Conservation (phyloP, 2,329 filamentous ascomycete species). For the Cladosporium halotolerans region DNA sequence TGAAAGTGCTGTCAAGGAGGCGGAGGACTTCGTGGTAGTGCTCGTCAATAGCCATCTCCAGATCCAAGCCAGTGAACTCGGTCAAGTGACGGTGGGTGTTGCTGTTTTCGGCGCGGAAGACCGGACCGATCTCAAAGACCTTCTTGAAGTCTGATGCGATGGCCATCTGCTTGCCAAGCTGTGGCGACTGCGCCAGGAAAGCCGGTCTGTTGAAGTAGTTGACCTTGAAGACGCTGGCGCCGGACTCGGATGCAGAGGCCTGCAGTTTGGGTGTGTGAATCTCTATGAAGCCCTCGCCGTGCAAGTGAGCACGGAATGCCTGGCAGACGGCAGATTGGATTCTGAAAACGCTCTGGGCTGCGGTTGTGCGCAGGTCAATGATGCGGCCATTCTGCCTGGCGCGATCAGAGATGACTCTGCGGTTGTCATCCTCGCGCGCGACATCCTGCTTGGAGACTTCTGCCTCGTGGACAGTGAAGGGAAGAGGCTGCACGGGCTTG, state of each 20-base stretch:
- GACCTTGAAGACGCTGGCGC: constrained; percentile 83
- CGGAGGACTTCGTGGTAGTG: constrained; percentile 84
- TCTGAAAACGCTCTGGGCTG: constrained; percentile 81
- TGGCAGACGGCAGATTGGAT: constrained; percentile 75
- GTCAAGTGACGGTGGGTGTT: constrained; percentile 93
- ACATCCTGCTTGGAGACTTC: constrained; percentile 55
- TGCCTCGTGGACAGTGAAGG: constrained; percentile 65
- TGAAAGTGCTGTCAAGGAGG: constrained; percentile 73
- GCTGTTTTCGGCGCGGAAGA: constrained; percentile 91
- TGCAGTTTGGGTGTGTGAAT: constrained; percentile 92
- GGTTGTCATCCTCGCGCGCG: constrained; percentile 50
- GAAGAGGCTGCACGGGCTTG: constrained; percentile 54
- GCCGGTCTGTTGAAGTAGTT: constrained; percentile 85
- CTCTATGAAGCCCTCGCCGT: constrained; percentile 74
- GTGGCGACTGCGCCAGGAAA: constrained; percentile 85
- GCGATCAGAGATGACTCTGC: constrained; percentile 61
- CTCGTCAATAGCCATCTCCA: constrained; percentile 86
- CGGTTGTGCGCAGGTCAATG: constrained; percentile 76
- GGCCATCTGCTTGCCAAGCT: constrained; percentile 87
- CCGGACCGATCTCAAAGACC: constrained; percentile 83
- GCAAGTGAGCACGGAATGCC: constrained; percentile 70
- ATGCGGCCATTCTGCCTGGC: constrained; percentile 73
- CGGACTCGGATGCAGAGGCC: constrained; percentile 83
- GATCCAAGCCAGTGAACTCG: constrained; percentile 85
- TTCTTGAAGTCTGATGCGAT: constrained; percentile 83